phyloP scores from a whole-genome alignment of 176 grass and related monocot genomes.

The Cenchrus fungigraminus region DNA sequence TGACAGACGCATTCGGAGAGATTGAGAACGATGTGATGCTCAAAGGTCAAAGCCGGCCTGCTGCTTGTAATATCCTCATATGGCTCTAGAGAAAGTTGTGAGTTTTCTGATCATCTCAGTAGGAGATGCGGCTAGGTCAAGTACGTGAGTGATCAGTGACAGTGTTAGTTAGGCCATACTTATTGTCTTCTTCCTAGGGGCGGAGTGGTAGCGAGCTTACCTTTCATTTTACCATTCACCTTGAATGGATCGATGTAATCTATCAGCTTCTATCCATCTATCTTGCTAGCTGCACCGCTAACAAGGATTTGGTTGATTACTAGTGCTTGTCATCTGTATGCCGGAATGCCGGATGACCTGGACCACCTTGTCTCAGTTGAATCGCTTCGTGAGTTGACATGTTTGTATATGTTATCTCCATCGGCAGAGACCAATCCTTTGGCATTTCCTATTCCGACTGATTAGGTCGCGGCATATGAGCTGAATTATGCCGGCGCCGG shows the following conservation, averaged over 20 bases:
- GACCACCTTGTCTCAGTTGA: conserved; percentile 35
- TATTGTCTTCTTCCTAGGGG: conserved; percentile 1
- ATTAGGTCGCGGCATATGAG: background rate
- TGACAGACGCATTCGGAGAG: conserved; percentile 6
- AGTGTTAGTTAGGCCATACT: background rate
- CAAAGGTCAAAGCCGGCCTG: background rate
- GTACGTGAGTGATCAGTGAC: background rate
- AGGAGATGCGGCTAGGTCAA: background rate
- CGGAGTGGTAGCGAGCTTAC: background rate
- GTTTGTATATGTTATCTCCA: conserved; percentile 47
- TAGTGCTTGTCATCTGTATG: background rate
- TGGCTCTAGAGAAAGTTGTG: background rate
- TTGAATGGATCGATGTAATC: conserved; percentile 19
- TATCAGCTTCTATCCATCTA: conserved; percentile 12
- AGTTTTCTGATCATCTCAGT: background rate
- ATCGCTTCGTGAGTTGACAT: conserved; percentile 27
- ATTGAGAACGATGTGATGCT: background rate
- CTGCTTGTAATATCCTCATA: background rate
- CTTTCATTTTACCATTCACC: background rate
- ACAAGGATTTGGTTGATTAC: conserved; percentile 14
- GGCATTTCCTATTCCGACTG: conserved; percentile 25
- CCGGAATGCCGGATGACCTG: conserved; percentile 12
- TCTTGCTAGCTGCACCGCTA: background rate
- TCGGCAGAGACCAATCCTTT: background rate
- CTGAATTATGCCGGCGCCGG: background rate